phyloP scores from a whole-genome alignment of 2,329 filamentous ascomycete genomes.

The Cephalotrichum gorgonifer region DNA sequence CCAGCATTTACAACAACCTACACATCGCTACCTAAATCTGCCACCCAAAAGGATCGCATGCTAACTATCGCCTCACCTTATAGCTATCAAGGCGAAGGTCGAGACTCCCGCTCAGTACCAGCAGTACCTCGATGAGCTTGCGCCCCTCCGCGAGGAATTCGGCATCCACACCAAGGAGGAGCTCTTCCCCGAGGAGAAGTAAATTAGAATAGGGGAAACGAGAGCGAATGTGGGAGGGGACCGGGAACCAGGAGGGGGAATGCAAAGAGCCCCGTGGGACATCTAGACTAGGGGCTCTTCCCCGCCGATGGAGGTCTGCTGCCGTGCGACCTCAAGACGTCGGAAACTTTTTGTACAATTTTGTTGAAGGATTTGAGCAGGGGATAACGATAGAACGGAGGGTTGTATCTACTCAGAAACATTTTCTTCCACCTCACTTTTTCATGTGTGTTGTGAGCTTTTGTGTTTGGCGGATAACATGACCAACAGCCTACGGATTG shows the following conservation, averaged over 20 bases:
- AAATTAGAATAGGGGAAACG: background rate
- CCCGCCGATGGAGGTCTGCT: background rate
- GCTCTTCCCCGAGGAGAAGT: constrained; percentile 62
- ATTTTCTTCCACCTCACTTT: background rate
- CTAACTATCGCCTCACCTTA: background rate
- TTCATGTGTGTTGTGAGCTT: background rate
- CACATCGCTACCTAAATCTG: no score
- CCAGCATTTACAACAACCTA: no score
- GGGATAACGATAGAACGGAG: background rate
- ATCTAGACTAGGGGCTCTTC: background rate
- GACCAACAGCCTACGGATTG: no score
- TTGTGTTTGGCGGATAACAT: background rate
- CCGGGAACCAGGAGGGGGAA: background rate
- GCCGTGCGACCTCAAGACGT: no score
- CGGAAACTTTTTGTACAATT: background rate
- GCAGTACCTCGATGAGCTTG: constrained; percentile 89
- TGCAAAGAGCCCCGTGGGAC: background rate
- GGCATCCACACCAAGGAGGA: constrained; percentile 87
- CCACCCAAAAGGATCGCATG: no score
- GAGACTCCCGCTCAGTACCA: constrained; percentile 98
- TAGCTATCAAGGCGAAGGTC: constrained; percentile 97
- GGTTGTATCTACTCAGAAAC: background rate
- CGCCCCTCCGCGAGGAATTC: constrained; percentile 85
- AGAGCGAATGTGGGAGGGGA: background rate
- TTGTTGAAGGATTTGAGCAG: background rate